Percentiles rank a stretch among this genome's conserved stretches.
These are phyloP conservation scores for Penicillium sp. DNA, from an alignment of 2,329 filamentous ascomycete genomes.

Conservation along the genomic window DNA sequence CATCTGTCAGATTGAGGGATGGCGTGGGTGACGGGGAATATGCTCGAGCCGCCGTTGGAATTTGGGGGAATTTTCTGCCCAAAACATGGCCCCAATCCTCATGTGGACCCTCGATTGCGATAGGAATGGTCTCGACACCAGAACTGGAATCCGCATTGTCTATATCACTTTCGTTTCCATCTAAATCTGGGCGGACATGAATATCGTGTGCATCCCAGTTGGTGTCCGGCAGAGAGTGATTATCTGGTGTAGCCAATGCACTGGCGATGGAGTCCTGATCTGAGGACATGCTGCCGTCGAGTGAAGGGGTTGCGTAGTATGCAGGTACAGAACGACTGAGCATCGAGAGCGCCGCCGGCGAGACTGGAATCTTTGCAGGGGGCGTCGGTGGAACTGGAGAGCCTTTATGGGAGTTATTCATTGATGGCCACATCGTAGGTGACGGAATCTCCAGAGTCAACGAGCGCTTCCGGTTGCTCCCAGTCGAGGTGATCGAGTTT, in stretches of 20 bases:
- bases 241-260: conserved; percentile 77
- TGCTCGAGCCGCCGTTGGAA: conserved; percentile 30
- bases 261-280: conserved; percentile 82
- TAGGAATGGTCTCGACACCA: conserved; percentile 33
- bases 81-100: conserved; percentile 59
- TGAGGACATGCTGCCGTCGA: conserved; percentile 83
- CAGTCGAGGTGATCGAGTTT: conserved; percentile 36
- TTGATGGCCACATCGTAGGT: conserved; percentile 54
- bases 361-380: conserved; percentile 63
- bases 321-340: conserved; percentile 69
- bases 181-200: conserved; percentile 34
- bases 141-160: conserved; percentile 24
- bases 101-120: conserved; percentile 38
- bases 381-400: conserved; percentile 48
- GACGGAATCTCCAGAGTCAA: conserved; percentile 59
- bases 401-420: conserved; percentile 52
- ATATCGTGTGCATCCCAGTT: conserved; percentile 55
- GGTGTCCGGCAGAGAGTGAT: conserved; percentile 54
- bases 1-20: conserved; percentile 17
- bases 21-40: conserved; percentile 10
- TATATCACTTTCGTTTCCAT: conserved; percentile 28
- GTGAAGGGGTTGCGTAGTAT: conserved; percentile 75
- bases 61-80: conserved; percentile 40
- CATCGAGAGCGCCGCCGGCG: conserved; percentile 68
- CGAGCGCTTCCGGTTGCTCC: conserved; percentile 47